Percentiles rank a stretch among this genome's conserved stretches.
Evolutionary conservation across 306 rosid species (phyloP).

Genomic region (Lathyrus sativus): DNA sequence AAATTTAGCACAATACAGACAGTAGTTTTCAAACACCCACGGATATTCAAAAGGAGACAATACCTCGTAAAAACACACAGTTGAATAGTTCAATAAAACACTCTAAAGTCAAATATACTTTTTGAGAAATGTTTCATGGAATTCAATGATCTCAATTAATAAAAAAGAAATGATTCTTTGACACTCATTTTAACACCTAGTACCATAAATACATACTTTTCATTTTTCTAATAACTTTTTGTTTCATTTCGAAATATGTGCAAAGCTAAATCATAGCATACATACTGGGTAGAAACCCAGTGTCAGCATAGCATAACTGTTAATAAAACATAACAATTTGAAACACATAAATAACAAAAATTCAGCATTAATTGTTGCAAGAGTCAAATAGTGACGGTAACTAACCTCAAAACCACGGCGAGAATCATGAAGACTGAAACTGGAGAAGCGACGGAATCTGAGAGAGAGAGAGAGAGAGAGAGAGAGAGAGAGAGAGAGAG

Average conservation of each 20-base stretch:
- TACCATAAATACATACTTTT: no score
- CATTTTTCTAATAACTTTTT: no score
- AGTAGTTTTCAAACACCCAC: no score
- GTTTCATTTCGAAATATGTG: no score
- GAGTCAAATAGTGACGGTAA: conserved; percentile 6
- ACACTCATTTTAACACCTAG: no score
- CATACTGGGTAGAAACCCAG: no score
- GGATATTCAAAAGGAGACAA: no score
- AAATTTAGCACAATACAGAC: no score
- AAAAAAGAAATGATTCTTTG: no score
- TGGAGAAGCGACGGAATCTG: background rate
- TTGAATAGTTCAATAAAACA: background rate
- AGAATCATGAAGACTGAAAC: background rate
- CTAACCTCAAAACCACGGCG: conserved; percentile 26
- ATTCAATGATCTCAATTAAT: background rate
- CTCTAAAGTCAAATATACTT: background rate
- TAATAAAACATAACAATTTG: background rate
- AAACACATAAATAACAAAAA: background rate
- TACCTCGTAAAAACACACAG: no score
- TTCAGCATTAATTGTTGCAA: background rate
- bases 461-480: background rate
- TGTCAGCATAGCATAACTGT: no score
- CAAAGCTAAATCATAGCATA: no score
- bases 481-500: background rate
- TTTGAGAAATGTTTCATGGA: background rate